phyloP scores from a whole-genome alignment of 2,329 filamentous ascomycete species.

The Fusarium oxysporum region DNA sequence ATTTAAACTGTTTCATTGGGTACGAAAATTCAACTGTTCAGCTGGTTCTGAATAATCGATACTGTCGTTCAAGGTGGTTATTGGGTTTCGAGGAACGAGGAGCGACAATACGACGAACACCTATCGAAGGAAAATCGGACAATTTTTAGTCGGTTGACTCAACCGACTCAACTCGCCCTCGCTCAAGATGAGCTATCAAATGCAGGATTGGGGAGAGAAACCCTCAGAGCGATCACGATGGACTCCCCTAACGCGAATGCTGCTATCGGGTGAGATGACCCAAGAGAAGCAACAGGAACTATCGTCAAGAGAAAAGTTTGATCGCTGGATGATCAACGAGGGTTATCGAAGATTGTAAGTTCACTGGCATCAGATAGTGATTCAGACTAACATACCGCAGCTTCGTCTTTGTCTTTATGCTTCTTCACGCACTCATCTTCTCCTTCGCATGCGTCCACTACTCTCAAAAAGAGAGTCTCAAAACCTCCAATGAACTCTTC shows the following conservation, averaged over 20 bases:
- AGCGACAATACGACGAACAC: neutral
- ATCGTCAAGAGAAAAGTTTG: slow-evolving; percentile 77
- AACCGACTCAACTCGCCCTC: neutral
- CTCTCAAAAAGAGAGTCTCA: slow-evolving; percentile 79
- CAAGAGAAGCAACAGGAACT: slow-evolving; percentile 77
- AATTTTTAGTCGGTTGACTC: neutral
- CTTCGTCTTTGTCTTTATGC: slow-evolving; percentile 80
- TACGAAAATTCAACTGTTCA: slow-evolving; percentile 19
- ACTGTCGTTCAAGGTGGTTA: neutral
- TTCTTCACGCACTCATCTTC: slow-evolving; percentile 81
- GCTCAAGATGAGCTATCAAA: slow-evolving; percentile 45
- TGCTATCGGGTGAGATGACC: slow-evolving; percentile 85
- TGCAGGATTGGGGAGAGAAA: slow-evolving; percentile 46
- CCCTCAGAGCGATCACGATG: slow-evolving; percentile 80
- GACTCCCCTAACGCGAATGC: slow-evolving; percentile 84
- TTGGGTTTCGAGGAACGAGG: neutral
- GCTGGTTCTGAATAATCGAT: slow-evolving; percentile 39
- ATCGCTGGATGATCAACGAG: slow-evolving; percentile 91
- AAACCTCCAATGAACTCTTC: slow-evolving; percentile 73
- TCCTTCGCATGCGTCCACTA: slow-evolving; percentile 85
- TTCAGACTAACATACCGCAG: slow-evolving; percentile 44
- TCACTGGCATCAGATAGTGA: neutral
- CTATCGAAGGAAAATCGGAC: neutral
- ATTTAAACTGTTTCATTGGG: slow-evolving; percentile 4
- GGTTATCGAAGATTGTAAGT: slow-evolving; percentile 83